Base-by-base conservation (phyloP, 257 asterid genomes). In the Fraxinus pennsylvanica region DNA sequence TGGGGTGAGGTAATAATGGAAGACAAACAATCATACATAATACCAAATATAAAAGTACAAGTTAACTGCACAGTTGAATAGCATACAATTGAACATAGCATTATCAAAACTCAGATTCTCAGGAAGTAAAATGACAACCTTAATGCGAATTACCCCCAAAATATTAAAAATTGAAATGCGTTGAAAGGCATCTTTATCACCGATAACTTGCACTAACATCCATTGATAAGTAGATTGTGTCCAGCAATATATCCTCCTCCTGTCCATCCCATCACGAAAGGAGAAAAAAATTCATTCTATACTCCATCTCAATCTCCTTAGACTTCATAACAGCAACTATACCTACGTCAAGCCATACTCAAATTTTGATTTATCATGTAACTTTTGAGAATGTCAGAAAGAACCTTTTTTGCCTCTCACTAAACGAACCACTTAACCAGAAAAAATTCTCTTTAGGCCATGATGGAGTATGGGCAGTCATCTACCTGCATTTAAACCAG, bases 1-100 rank as follows among this genome's bases (percentile, higher is more conserved):
- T 71, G 73, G 74, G 74, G 87, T 82, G 74, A 82, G 83, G 59
- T 39, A 80, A 76, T 32, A 80, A 76, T 32, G 72, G 43, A 82
- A 54, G 74, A 73, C 41, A 30, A 38, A 68, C 3, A 70, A 68
- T 76, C 39, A 25, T 61, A 61, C 17, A 59, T 59, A 59, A 8
- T 21, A 59, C 68, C 32, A 59, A 21, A 21, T 6, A 22, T 3
- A 61, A 1, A 22, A 61, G 68, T 22, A 61, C 6, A 61, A 61
- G 63, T 61, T 21, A 61, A 9, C 30, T 9, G 68, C 68, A 61
- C 68, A 25, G 5, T 21, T 57, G 66, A 57, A 57, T 57, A 57
- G 10, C 66, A 57, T 57, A 57, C 29, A 57, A 57, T 8, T 57
- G 66, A n/a, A n/a, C 66, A 57, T 57, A 57, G 66, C 22, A 21